Evolutionary conservation across 192 early-diverging fungal genomes (phyloP).

Genomic region (Spinellus fusiger): DNA sequence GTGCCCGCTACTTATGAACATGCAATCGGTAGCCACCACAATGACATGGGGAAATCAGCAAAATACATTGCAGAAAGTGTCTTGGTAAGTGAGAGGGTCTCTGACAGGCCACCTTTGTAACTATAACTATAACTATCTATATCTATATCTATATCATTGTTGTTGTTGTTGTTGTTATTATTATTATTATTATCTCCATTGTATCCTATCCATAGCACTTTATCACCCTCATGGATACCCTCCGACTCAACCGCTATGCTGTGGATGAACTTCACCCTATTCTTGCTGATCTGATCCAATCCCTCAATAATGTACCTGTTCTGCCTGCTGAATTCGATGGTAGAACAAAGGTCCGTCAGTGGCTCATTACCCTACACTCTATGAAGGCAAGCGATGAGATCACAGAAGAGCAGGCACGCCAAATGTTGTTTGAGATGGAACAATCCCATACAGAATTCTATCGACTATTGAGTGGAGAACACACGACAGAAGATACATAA

Average conservation of each 20-base stretch:
- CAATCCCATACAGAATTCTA: slow-evolving; percentile 63
- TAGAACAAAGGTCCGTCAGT: slow-evolving; percentile 76
- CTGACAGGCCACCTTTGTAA: not conserved
- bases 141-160: not conserved
- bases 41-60: slow-evolving; percentile 52
- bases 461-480: slow-evolving; percentile 32
- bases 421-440: slow-evolving; percentile 91
- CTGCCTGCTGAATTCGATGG: slow-evolving; percentile 78
- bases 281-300: slow-evolving; percentile 80
- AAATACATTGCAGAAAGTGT: slow-evolving; percentile 81
- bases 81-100: slow-evolving; percentile 28
- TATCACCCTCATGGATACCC: slow-evolving; percentile 87
- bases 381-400: slow-evolving; percentile 93
- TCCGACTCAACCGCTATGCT: slow-evolving; percentile 76
- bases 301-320: slow-evolving; percentile 73
- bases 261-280: slow-evolving; percentile 90
- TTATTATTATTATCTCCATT: not conserved
- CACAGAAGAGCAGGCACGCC: slow-evolving; percentile 77
- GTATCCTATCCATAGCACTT: slow-evolving; percentile 52
- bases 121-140: not conserved
- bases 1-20: slow-evolving; percentile 96
- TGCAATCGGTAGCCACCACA: slow-evolving; percentile 43
- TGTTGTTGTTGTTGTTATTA: not conserved
- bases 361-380: slow-evolving; percentile 83
- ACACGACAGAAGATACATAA: not conserved